Evolutionary conservation across 257 asterid species (phyloP).

Genomic region (Mitragyna speciosa): DNA sequence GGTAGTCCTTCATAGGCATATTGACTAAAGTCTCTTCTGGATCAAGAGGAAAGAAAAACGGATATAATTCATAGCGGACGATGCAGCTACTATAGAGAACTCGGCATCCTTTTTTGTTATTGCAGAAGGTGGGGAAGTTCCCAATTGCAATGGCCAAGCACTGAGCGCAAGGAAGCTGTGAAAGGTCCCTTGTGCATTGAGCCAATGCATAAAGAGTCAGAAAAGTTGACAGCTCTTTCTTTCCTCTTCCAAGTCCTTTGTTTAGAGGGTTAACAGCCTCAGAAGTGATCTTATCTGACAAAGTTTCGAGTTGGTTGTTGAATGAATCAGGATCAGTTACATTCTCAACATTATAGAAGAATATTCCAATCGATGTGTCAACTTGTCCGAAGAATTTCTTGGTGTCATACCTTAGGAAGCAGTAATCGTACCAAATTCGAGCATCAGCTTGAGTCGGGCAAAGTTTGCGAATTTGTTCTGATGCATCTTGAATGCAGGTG

Average conservation of each 20-base stretch:
- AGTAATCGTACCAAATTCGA: slow-evolving; percentile 67
- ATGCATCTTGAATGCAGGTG: slow-evolving; percentile 57
- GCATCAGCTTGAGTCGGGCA: slow-evolving; percentile 60
- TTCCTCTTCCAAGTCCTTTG: slow-evolving; percentile 60
- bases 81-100: slow-evolving; percentile 64
- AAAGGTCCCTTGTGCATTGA: slow-evolving; percentile 75
- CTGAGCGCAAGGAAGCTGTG: slow-evolving; percentile 49
- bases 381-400: slow-evolving; percentile 43
- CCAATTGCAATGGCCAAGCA: slow-evolving; percentile 59
- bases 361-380: slow-evolving; percentile 43
- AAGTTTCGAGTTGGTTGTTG: slow-evolving; percentile 32
- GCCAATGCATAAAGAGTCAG: slow-evolving; percentile 55
- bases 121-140: slow-evolving; percentile 41
- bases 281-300: slow-evolving; percentile 36
- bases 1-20: slow-evolving; percentile 6
- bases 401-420: slow-evolving; percentile 50
- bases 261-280: slow-evolving; percentile 47
- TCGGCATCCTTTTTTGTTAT: slow-evolving; percentile 57
- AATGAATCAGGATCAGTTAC: slow-evolving; percentile 55
- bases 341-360: slow-evolving; percentile 39
- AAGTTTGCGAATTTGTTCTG: slow-evolving; percentile 24
- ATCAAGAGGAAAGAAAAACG: slow-evolving; percentile 69
- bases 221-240: slow-evolving; percentile 36
- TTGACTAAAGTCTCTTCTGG: slow-evolving; percentile 15
- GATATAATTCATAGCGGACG: slow-evolving; percentile 68